Base-by-base conservation (phyloP, 495 filamentous ascomycete species). In the Xylaria cubensis region DNA sequence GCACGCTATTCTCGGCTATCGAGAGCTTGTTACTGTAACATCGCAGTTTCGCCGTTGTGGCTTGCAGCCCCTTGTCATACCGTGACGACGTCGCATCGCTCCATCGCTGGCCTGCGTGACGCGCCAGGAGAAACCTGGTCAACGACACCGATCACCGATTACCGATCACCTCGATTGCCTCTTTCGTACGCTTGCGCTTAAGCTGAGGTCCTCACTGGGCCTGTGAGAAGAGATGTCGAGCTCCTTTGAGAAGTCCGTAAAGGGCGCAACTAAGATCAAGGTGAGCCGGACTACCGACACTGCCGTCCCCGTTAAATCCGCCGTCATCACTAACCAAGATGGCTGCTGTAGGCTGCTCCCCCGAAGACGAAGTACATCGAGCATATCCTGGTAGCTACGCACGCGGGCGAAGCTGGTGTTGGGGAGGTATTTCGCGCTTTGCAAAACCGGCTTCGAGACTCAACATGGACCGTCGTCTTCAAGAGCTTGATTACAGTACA, bases 291-390 rank as follows among this genome's bases (percentile, higher is more conserved):
- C 34, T 26, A 12, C 17, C 10, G 46, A 36, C 13, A n/a, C 4
- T 55, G 29, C 34, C 34, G 29, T 24, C 50, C 44, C 41, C 69
- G 15, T 53, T 39, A 19, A 21, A 26, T 64, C 77, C 74, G 26
- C 72, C 70, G 26, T 46, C 29, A 12, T 24, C 69, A 48, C 76
- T 79, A 55, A 79, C 74, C 34, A 41, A n/a, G 17, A 65, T 51
- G 39, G 55, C 69, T 64, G 15, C 63, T 70, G 79, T 78, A 97
- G 92, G 92, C 94, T 82, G 96, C 97, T 65, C 92, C 96, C 71
- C 96, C 96, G 29, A 99, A 99, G 85, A 95, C 97, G 62, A 99
- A 99, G 85, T 99, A 99, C 85, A 95, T 99, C 84, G 97, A 99
- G 80, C 94, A 97, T 78, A 97, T 99, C 79, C 88, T 99, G 24